phyloP scores from a whole-genome alignment of 805 yeast species.

The Yarrowia hollandica region DNA sequence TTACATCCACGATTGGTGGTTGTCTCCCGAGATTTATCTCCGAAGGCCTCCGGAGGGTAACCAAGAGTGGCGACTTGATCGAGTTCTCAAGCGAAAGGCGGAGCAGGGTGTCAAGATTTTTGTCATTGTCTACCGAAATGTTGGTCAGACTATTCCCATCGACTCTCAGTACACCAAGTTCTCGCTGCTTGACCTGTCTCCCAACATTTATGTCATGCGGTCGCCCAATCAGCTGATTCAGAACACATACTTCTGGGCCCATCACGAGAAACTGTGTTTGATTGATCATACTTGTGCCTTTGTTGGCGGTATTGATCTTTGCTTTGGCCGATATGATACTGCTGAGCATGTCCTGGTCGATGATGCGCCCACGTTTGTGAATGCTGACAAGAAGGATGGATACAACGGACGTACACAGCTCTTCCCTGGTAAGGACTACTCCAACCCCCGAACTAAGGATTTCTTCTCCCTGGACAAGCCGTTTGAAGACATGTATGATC shows the following conservation, averaged over 20 bases:
- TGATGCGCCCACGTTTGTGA: constrained; percentile 52
- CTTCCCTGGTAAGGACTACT: constrained; percentile 96
- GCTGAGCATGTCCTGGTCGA: constrained; percentile 91
- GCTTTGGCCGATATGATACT: constrained; percentile 95
- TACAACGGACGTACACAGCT: constrained; percentile 48
- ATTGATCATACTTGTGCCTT: constrained; percentile 87
- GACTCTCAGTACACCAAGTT: constrained; percentile 95
- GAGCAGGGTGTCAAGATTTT: constrained; percentile 93
- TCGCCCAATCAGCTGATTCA: constrained; percentile 95
- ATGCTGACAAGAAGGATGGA: constrained; percentile 33
- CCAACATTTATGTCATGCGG: constrained; percentile 83
- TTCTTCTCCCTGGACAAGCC: constrained; percentile 80
- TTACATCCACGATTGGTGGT: constrained; percentile 98
- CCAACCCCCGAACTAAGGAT: constrained; percentile 91
- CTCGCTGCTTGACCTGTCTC: constrained; percentile 79
- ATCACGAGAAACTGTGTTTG: constrained; percentile 88
- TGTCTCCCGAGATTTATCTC: constrained; percentile 88
- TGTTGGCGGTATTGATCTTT: constrained; percentile 92
- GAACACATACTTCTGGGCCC: constrained; percentile 97
- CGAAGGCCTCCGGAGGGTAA: constrained; percentile 94
- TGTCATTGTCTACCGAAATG: constrained; percentile 89
- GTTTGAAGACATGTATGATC: constrained; percentile 86
- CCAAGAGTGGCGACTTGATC: constrained; percentile 89
- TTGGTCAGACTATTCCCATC: constrained; percentile 87
- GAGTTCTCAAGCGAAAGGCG: constrained; percentile 84